phyloP scores from a whole-genome alignment of 306 rosid genomes.

The Trifolium subterraneum region DNA sequence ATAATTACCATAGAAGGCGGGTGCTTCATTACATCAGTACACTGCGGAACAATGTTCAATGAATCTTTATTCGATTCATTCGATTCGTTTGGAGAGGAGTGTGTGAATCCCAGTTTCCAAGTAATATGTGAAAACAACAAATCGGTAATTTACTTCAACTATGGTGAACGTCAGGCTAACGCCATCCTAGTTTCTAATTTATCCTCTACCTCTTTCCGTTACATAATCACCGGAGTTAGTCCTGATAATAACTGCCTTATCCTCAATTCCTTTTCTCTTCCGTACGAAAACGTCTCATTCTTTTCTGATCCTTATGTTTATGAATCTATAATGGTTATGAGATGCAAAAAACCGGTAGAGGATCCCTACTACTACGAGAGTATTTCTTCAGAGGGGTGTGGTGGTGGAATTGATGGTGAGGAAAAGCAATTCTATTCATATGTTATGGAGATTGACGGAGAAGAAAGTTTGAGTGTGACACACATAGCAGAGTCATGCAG shows the following conservation, averaged over 20 bases:
- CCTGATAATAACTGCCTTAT: background rate
- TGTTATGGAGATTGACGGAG: too few relatives aligned
- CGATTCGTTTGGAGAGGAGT: too few relatives aligned
- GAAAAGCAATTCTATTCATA: constrained; percentile 3
- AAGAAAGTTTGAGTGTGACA: background rate
- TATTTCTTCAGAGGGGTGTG: background rate
- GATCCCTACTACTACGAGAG: background rate
- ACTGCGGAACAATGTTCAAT: too few relatives aligned
- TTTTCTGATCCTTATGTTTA: too few relatives aligned
- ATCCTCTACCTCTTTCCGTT: background rate
- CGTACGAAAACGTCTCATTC: constrained; percentile 9
- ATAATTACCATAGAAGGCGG: too few relatives aligned
- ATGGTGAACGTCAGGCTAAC: background rate
- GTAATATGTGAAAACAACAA: constrained; percentile 22
- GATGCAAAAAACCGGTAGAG: constrained; percentile 1
- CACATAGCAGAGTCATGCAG: background rate
- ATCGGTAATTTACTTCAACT: constrained; percentile 8
- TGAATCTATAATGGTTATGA: background rate
- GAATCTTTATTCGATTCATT: too few relatives aligned
- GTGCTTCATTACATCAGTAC: too few relatives aligned
- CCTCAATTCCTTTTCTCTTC: background rate
- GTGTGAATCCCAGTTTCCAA: background rate
- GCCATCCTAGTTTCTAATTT: background rate
- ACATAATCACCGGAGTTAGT: background rate
- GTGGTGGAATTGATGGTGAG: background rate